phyloP scores from a whole-genome alignment of 1,139 yeast species.

The Tardiomyces blankii region DNA sequence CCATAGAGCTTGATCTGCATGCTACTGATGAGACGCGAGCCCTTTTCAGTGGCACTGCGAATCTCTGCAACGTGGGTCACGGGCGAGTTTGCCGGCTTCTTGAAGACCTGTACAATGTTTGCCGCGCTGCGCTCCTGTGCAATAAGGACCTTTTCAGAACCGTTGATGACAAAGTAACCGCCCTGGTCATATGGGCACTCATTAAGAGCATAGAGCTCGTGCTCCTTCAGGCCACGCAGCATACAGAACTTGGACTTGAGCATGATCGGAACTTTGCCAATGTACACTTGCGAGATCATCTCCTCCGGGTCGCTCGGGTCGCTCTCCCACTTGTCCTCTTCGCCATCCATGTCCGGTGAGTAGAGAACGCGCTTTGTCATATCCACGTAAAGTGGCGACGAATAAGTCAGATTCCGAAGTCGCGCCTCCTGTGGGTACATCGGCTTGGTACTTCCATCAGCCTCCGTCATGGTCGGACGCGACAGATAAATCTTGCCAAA shows the following conservation, averaged over 20 bases:
- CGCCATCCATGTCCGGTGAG: conserved; percentile 58
- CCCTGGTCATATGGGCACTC: conserved; percentile 99
- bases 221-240: conserved; percentile 84
- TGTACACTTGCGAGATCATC: conserved; percentile 59
- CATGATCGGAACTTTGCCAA: conserved; percentile 98
- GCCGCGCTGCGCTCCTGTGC: conserved; percentile 99
- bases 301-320: conserved; percentile 49
- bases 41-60: conserved; percentile 92
- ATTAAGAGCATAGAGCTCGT: conserved; percentile 86
- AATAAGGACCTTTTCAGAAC: conserved; percentile 94
- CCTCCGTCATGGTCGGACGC: conserved; percentile 97
- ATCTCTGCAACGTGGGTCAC: conserved; percentile 95
- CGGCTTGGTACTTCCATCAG: conserved; percentile 98
- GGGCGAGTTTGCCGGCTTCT: conserved; percentile 96
- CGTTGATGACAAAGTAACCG: conserved; percentile 95
- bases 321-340: conserved; percentile 51
- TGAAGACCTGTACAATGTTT: conserved; percentile 95
- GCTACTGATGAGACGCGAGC: conserved; percentile 86
- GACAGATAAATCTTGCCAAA: conserved; percentile 96
- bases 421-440: conserved; percentile 98
- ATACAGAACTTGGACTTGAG: conserved; percentile 92
- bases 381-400: conserved; percentile 92
- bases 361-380: conserved; percentile 85
- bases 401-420: conserved; percentile 87
- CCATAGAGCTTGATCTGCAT: conserved; percentile 90